A percentile compares a stretch with the other conserved stretches of the same genome.
phyloP scores from a whole-genome alignment of 2,329 filamentous ascomycete species.

The Dactylonectria macrodidyma region DNA sequence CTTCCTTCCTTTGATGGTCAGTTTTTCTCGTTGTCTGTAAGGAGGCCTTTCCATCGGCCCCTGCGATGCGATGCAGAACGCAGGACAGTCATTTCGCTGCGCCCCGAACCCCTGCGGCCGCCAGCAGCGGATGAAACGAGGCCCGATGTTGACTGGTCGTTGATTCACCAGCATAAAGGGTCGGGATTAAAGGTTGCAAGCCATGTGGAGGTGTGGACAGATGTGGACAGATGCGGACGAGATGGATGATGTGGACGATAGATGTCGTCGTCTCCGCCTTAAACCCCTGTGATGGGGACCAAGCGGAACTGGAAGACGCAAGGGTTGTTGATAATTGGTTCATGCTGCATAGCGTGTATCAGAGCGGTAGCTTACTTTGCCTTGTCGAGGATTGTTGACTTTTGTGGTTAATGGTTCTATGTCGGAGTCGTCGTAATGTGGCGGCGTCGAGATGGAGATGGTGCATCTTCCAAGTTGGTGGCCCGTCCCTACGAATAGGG shows the following conservation, averaged over 20 bases:
- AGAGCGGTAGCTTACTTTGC: background rate
- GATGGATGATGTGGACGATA: background rate
- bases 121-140: background rate
- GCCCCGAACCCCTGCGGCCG: conserved; percentile 1
- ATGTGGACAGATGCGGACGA: background rate
- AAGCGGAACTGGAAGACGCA: background rate
- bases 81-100: conserved; percentile 7
- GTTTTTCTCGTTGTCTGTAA: background rate
- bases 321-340: conserved; percentile 17
- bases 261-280: conserved; percentile 14
- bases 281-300: conserved; percentile 19
- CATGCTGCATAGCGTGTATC: conserved; percentile 3
- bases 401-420: background rate
- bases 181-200: background rate
- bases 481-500: no score
- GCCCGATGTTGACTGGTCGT: background rate
- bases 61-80: background rate
- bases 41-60: conserved; percentile 1
- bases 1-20: conserved; percentile 5
- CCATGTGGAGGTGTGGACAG: background rate
- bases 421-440: conserved; percentile 3
- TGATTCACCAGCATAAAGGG: background rate
- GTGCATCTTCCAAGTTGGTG: background rate
- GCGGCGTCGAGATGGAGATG: conserved; percentile 3
- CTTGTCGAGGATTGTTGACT: background rate